Percentiles rank a stretch among this genome's conserved stretches.
These are phyloP conservation scores for Coemansia sp. DNA, from an alignment of 192 early-diverging fungal species.

Conservation along the genomic window DNA sequence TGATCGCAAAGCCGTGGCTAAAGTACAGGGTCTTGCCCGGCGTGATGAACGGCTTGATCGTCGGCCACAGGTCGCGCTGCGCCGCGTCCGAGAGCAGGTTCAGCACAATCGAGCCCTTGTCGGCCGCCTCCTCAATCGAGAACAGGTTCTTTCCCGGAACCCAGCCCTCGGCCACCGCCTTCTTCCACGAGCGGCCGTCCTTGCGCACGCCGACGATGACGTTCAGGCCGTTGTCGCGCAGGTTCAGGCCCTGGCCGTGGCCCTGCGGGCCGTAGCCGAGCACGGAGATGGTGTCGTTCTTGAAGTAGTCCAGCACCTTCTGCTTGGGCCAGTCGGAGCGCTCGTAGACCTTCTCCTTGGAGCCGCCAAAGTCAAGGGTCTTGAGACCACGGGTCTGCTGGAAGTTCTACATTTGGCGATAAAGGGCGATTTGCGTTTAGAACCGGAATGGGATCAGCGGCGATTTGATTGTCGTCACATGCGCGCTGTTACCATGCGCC, in stretches of 20 bases:
- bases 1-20: conserved; percentile 94
- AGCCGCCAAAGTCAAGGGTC: conserved; percentile 93
- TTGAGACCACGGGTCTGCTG: conserved; percentile 78
- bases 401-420: conserved; percentile 37
- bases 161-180: conserved; percentile 93
- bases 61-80: conserved; percentile 87
- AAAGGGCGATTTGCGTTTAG: neutral
- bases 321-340: conserved; percentile 90
- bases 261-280: conserved; percentile 97
- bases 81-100: conserved; percentile 96
- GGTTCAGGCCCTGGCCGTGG: conserved; percentile 89
- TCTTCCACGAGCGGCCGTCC: conserved; percentile 84
- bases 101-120: conserved; percentile 90
- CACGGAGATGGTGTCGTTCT: conserved; percentile 88
- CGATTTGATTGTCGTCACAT: neutral
- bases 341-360: conserved; percentile 91
- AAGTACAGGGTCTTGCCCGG: conserved; percentile 99
- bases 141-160: conserved; percentile 94
- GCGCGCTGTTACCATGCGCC: neutral
- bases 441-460: neutral
- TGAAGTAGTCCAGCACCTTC: conserved; percentile 88
- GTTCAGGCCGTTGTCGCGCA: conserved; percentile 95
- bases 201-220: conserved; percentile 93
- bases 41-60: conserved; percentile 83
- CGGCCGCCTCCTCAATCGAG: conserved; percentile 83